Base-by-base conservation (phyloP, 208 protist species). In the Acanthamoeba rhysodes region DNA sequence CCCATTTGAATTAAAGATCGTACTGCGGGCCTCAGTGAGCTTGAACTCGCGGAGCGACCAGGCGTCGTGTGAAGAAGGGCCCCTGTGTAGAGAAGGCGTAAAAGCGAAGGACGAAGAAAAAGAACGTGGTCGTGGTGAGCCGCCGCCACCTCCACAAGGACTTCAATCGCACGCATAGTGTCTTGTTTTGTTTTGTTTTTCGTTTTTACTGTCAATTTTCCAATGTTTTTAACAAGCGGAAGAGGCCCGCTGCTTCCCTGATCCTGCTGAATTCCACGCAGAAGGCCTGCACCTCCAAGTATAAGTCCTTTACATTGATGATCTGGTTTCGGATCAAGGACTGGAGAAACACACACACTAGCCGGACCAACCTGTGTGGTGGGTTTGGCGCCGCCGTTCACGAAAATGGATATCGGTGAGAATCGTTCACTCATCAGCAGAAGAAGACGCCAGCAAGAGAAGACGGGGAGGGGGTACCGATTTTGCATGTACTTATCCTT, bases 311-410 rank as follows among this genome's bases (percentile, higher is more conserved):
- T 32, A 98, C 96, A 76, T 98, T 96, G 80, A 98, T 97, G 84
- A 98, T 98, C 90, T 98, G 98, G 95, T 98, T 98, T 45, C 98
- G 95, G 62, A 99, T 98, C 55, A 99, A 96, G 24, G 97, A 98
- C 94, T 98, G 96, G 18, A 98, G 96, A 94, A 98, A 99, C 8
- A 98, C 98, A 87, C 98, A 98, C 9, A 98, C 97, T 20, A 97
- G 92, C 22, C 96, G 62, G 16, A 97, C 96, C 1, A 90, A 62
- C 22, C 80, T 88, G 50, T 7, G 0, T 0, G 1, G 53, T 20
- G 14, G n/a, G 37, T 41, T 1, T 41, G 37, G 37, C 37, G 37
- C 37, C 37, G 37, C 37, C 37, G 4, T 41, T 4, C 37, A 41
- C 37, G 37, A n/a, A 9, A 34, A 27, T 22, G 64, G 9, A n/a